phyloP scores from a whole-genome alignment of 163 green algal species.

The Chlamydomonas reinhardtii region DNA sequence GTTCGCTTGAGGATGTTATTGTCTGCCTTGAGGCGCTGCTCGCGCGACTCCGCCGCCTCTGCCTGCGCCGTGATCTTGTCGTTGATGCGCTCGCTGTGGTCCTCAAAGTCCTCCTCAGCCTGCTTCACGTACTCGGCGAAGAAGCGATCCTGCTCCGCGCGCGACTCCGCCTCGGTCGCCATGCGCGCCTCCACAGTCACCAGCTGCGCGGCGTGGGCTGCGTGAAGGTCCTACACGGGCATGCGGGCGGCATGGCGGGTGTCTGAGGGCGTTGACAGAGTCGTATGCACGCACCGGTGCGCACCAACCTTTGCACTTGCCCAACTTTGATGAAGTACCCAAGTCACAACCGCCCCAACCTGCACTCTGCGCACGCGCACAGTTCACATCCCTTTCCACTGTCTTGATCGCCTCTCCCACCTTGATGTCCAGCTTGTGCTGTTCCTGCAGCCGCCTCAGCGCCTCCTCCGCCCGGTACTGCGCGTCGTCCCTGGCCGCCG shows the following conservation, averaged over 20 bases:
- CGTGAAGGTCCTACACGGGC: not conserved
- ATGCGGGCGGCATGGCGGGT: no score
- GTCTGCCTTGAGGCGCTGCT: slow-evolving; percentile 53
- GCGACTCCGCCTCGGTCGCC: not conserved
- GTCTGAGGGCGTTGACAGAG: no score
- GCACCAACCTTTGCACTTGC: no score
- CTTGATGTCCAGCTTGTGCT: slow-evolving; percentile 48
- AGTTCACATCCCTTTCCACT: no score
- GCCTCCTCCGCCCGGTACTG: slow-evolving; percentile 65
- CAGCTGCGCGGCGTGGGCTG: not conserved
- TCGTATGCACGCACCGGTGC: no score
- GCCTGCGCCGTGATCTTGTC: slow-evolving; percentile 9
- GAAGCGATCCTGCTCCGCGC: slow-evolving; percentile 37
- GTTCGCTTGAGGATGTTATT: slow-evolving; percentile 63
- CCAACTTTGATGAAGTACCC: no score
- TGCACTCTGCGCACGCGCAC: no score
- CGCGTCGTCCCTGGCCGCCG: slow-evolving; percentile 61
- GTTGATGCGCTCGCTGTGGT: slow-evolving; percentile 51
- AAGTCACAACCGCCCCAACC: no score
- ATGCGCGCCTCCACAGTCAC: not conserved
- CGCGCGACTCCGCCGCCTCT: slow-evolving; percentile 11
- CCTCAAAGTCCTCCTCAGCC: slow-evolving; percentile 62
- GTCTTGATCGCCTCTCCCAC: not conserved
- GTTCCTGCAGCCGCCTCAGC: slow-evolving; percentile 42
- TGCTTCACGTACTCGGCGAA: slow-evolving; percentile 44